Evolutionary conservation across 2,329 filamentous ascomycete species (phyloP), one percentile per base, ranked within the genome.

Genomic region (Pseudophaeomoniella oleicola): DNA sequence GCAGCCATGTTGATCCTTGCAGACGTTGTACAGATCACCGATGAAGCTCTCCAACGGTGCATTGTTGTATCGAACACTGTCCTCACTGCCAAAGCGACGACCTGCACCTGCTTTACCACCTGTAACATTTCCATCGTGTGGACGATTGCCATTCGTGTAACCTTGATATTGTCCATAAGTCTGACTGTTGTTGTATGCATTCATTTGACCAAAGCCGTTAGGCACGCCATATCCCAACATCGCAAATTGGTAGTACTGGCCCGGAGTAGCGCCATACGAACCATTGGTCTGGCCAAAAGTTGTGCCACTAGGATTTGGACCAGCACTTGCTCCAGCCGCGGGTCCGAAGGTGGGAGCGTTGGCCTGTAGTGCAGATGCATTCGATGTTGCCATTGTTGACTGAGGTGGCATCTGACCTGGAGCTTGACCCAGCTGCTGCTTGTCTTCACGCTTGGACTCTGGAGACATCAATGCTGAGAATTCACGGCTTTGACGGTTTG

Each of bases 1-100:
- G 53, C 90, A 98, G 40, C 90, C 90, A 58, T 98, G 87, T 62
- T 98, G 90, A 52, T 98, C 90, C 62, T 94, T 96, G 71, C 88
- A 96, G 22, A 94, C 67, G 35, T 76, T 71, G 57, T 94, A 92
- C 50, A 98, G 84, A 50, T 86, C 80, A 34, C 86, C 84, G 22
- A 71, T 69, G 50, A 90, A 79, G 19, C 78, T 73, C 54, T 94
- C 84, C 15, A 96, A 67, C 11, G 83, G 75, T 52, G 83, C 72
- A 54, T 90, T 88, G 47, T 81, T 75, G 60, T 84, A 94, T 41
- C 85, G 81, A 49, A 80, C 64, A 32, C 61, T 58, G 44, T 62
- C 59, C 17, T 18, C 18, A 19, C 10, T 34, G 17, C 14, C 18
- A 34, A 12, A 15, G 9, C 32, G 32, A 16, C 32, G 32, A 9